These are phyloP conservation scores for Metschnikowia kofuensis DNA, from an alignment of 805 yeast species.

Conservation along the genomic window DNA sequence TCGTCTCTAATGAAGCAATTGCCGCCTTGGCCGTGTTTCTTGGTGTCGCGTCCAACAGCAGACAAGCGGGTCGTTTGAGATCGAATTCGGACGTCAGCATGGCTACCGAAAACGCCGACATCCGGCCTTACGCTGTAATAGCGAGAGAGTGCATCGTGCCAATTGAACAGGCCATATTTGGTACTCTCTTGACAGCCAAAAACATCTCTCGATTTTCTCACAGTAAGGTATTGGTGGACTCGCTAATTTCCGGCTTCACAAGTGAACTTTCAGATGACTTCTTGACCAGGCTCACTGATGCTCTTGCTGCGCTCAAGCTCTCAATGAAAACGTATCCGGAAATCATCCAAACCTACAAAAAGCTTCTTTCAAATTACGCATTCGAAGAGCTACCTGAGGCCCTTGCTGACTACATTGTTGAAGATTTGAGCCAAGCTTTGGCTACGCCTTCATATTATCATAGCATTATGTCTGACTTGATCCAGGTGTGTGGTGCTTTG, in stretches of 20 bases:
- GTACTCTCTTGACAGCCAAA: constrained; percentile 21
- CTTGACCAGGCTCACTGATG: constrained; percentile 17
- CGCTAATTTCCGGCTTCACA: constrained; percentile 21
- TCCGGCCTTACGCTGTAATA: constrained; percentile 1
- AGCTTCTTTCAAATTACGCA: constrained; percentile 20
- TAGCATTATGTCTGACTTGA: constrained; percentile 28
- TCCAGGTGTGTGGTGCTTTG: constrained; percentile 21
- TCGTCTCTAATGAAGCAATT: constrained; percentile 51
- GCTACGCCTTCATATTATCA: constrained; percentile 25
- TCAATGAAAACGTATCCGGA: constrained; percentile 25
- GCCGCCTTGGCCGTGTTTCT: constrained; percentile 43
- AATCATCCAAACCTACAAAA: constrained; percentile 26
- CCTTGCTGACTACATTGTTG: constrained; percentile 21
- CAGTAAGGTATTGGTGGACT: constrained; percentile 28
- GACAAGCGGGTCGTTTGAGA: constrained; percentile 1
- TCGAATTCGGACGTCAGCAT: constrained; percentile 40
- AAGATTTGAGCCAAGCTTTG: constrained; percentile 24
- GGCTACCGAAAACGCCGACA: constrained; percentile 19
- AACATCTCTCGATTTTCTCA: constrained; percentile 22
- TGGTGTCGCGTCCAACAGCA: constrained; percentile 17
- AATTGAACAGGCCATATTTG: constrained; percentile 27
- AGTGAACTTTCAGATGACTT: constrained; percentile 17
- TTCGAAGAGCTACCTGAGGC: constrained; percentile 16
- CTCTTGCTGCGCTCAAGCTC: constrained; percentile 19
- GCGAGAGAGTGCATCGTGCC: constrained; percentile 5